Conservation (phyloP, 179 eudicot species). For the Camellia oleifera region DNA sequence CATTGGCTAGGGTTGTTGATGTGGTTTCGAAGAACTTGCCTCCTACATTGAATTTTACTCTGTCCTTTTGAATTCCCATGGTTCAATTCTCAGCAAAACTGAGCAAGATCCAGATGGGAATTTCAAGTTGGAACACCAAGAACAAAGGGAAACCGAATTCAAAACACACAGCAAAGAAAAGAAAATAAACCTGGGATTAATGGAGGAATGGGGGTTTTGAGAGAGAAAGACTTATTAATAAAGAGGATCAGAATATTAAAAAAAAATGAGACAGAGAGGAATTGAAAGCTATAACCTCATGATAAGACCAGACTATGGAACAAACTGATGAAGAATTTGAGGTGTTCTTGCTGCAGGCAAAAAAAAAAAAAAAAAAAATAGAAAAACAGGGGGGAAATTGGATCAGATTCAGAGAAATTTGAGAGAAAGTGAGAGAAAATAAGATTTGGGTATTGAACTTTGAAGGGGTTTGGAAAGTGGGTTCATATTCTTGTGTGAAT, state of each 20-base stretch:
- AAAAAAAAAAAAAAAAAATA: background rate
- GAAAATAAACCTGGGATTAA: background rate
- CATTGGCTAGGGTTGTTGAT: conserved; percentile 76
- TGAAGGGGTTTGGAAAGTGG: conserved; percentile 17
- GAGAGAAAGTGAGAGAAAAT: conserved; percentile 11
- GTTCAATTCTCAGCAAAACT: conserved; percentile 1
- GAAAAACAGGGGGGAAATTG: background rate
- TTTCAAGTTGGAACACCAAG: background rate
- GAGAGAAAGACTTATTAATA: background rate
- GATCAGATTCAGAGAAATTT: background rate
- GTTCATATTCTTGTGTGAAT: conserved; percentile 11
- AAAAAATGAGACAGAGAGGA: background rate
- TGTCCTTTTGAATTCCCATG: conserved; percentile 53
- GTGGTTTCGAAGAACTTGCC: conserved; percentile 79
- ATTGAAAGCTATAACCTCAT: background rate
- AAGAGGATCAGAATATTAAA: background rate
- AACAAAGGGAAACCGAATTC: conserved; percentile 11
- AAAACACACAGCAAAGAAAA: background rate
- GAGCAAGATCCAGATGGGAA: conserved; percentile 11
- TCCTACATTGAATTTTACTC: conserved; percentile 71
- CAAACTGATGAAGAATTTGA: background rate
- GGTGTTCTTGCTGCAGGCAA: background rate
- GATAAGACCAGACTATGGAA: background rate
- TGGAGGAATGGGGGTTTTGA: background rate
- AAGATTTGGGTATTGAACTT: conserved; percentile 25